Percentiles rank a stretch among this genome's conserved stretches.
Conservation (phyloP, 495 filamentous ascomycete species). For the Neurospora sp. region DNA sequence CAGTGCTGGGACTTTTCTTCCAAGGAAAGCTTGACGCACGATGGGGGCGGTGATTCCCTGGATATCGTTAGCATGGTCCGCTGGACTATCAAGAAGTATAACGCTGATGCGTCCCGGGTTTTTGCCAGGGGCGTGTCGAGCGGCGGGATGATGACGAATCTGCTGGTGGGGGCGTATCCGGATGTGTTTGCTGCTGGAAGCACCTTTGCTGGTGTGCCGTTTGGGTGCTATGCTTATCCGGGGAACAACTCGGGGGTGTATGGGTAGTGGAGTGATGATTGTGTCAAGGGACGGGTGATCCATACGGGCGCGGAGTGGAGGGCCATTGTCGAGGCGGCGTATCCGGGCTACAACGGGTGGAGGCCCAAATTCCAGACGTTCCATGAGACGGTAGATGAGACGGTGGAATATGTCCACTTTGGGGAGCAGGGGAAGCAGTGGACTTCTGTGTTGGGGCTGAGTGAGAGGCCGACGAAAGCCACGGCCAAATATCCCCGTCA, state of each 20-base stretch:
- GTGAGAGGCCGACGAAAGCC: conserved; percentile 19
- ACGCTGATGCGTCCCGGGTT: conserved; percentile 35
- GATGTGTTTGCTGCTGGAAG: conserved; percentile 46
- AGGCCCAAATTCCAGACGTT: conserved; percentile 46
- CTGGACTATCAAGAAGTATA: conserved; percentile 38
- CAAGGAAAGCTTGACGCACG: conserved; percentile 35
- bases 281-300: conserved; percentile 34
- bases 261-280: conserved; percentile 37
- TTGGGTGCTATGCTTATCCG: conserved; percentile 39
- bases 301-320: conserved; percentile 39
- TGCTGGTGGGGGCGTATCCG: conserved; percentile 47
- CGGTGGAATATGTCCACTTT: conserved; percentile 39
- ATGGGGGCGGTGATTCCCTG: conserved; percentile 41
- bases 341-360: conserved; percentile 41
- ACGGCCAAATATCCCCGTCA: conserved; percentile 26
- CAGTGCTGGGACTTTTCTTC: conserved; percentile 49
- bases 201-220: conserved; percentile 44
- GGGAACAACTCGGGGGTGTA: conserved; percentile 28
- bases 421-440: conserved; percentile 48
- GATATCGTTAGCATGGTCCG: conserved; percentile 50
- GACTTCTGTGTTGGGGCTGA: conserved; percentile 39
- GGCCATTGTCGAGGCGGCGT: conserved; percentile 36
- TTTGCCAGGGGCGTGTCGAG: conserved; percentile 45
- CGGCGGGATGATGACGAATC: conserved; percentile 55
- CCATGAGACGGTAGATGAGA: conserved; percentile 42